Conservation (phyloP, 1,139 yeast genomes). For the Kodamaea suecica region DNA sequence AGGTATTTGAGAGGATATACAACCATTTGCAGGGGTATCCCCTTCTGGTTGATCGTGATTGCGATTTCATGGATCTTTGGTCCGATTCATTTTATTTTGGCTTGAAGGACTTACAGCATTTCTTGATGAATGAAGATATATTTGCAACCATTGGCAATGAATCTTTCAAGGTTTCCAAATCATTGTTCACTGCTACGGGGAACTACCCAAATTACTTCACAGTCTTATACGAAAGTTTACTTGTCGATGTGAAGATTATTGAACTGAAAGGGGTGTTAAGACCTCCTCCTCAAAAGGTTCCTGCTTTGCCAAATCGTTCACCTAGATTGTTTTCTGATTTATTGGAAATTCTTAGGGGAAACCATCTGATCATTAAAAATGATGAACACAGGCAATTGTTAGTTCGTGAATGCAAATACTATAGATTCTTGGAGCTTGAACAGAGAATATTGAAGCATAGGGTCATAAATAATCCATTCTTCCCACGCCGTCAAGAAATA, state of each 20-base stretch:
- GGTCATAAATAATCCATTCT: constrained; percentile 51
- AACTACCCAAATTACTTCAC: constrained; percentile 78
- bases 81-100: constrained; percentile 76
- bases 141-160: constrained; percentile 61
- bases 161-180: constrained; percentile 57
- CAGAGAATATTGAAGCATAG: constrained; percentile 59
- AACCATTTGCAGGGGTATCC: constrained; percentile 78
- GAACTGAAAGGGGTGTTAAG: constrained; percentile 48
- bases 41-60: constrained; percentile 55
- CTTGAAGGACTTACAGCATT: constrained; percentile 51
- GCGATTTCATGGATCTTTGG: constrained; percentile 58
- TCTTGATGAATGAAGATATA: constrained; percentile 53
- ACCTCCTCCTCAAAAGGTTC: constrained; percentile 75
- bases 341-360: constrained; percentile 56
- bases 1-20: constrained; percentile 62
- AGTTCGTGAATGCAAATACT: constrained; percentile 70
- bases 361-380: constrained; percentile 40
- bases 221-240: constrained; percentile 51
- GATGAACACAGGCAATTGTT: constrained; percentile 57
- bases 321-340: constrained; percentile 60
- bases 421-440: constrained; percentile 71
- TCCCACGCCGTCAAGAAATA: constrained; percentile 49
- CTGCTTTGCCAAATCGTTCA: constrained; percentile 51
- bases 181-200: constrained; percentile 53
- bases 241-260: constrained; percentile 38